A percentile compares a stretch with the other conserved stretches of the same genome.
Evolutionary conservation across 1,284 basidiomycete species (phyloP).

Genomic region (Pulveroboletus sp.): DNA sequence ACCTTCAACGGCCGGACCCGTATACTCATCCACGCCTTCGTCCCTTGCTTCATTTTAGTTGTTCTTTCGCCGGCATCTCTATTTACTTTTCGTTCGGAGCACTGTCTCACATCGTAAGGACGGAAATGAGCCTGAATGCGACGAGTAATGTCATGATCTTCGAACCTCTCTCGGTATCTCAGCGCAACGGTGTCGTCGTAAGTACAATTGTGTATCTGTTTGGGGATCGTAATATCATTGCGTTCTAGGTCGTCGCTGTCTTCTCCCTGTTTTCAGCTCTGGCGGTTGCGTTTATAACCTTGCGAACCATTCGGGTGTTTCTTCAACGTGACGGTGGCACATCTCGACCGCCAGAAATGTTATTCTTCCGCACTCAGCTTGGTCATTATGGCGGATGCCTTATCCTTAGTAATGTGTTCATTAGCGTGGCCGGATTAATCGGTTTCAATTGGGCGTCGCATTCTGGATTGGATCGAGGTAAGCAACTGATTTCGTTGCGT

Average conservation of each 20-base stretch:
- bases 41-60: slow-evolving; percentile 20
- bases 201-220: slow-evolving; percentile 6
- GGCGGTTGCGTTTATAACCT: slow-evolving; percentile 23
- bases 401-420: slow-evolving; percentile 58
- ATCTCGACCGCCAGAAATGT: slow-evolving; percentile 43
- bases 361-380: slow-evolving; percentile 70
- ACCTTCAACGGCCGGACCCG: slow-evolving; percentile 36
- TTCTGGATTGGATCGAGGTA: slow-evolving; percentile 51
- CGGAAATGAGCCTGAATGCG: slow-evolving; percentile 6
- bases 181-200: slow-evolving; percentile 23
- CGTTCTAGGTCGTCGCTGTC: slow-evolving; percentile 19
- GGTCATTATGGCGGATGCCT: slow-evolving; percentile 67
- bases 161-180: slow-evolving; percentile 13
- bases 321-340: slow-evolving; percentile 18
- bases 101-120: background rate
- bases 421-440: slow-evolving; percentile 53
- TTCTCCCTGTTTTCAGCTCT: slow-evolving; percentile 28
- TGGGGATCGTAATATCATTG: background rate
- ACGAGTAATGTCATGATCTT: background rate
- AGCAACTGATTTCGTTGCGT: slow-evolving; percentile 2
- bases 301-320: slow-evolving; percentile 24
- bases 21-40: slow-evolving; percentile 12
- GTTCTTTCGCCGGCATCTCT: background rate
- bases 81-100: background rate
- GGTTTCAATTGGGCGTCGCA: slow-evolving; percentile 33